Percentiles rank a stretch among this genome's conserved stretches.
These are phyloP conservation scores for Lithospermum erythrorhizon DNA, from an alignment of 257 asterid species.

Conservation along the genomic window DNA sequence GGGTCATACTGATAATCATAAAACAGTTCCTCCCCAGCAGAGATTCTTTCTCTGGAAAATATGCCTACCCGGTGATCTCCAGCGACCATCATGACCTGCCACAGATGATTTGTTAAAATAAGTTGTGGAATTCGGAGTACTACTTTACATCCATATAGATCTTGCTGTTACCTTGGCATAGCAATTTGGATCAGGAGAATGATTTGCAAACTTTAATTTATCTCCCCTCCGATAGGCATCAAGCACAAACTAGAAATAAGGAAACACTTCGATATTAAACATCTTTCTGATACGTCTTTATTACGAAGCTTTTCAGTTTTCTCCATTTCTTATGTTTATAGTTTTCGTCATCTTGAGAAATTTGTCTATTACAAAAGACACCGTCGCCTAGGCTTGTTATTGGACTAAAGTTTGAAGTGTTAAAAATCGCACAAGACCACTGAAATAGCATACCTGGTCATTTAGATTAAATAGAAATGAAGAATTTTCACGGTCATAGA, in stretches of 20 bases:
- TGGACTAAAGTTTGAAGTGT: too few species aligned
- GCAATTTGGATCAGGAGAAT: conserved; percentile 90
- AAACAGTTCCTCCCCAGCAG: conserved; percentile 80
- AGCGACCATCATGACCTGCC: conserved; percentile 86
- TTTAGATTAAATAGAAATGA: conserved; percentile 84
- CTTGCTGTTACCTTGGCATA: conserved; percentile 59
- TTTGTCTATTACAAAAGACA: too few species aligned
- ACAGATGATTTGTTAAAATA: conserved; percentile 8
- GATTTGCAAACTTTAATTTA: conserved; percentile 86
- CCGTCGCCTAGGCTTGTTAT: too few species aligned
- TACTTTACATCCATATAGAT: neutral
- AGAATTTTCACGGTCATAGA: conserved; percentile 88
- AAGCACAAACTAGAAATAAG: conserved; percentile 59
- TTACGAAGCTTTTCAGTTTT: too few species aligned
- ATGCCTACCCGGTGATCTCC: conserved; percentile 94
- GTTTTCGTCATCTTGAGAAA: too few species aligned
- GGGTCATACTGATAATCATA: conserved; percentile 79
- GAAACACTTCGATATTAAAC: neutral
- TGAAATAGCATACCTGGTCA: conserved; percentile 57
- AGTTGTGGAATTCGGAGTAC: neutral
- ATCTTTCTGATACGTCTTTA: too few species aligned
- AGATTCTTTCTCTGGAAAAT: conserved; percentile 71
- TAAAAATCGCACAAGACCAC: too few species aligned
- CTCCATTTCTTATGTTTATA: too few species aligned
- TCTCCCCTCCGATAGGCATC: conserved; percentile 89